phyloP scores from a whole-genome alignment of 495 filamentous ascomycete genomes.

The Tuber magnatum region DNA sequence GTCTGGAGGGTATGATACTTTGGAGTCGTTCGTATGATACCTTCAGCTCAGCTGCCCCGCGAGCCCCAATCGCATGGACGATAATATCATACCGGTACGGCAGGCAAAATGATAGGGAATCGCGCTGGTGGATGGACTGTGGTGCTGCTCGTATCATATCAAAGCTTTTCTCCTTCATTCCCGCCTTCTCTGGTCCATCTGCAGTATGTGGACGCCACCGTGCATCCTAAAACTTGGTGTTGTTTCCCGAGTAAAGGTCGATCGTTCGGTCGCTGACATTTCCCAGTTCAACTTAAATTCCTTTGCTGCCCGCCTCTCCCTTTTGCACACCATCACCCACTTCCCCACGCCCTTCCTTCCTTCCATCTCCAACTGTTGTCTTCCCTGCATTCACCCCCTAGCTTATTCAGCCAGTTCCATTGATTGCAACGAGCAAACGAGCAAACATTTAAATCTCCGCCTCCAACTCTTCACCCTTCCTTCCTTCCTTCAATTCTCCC shows the following conservation, averaged over 20 bases:
- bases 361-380: background rate
- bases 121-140: background rate
- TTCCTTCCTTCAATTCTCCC: background rate
- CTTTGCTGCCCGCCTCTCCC: background rate
- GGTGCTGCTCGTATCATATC: too few species aligned
- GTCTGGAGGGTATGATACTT: background rate
- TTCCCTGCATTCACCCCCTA: background rate
- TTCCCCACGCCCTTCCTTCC: background rate
- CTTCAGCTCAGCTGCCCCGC: background rate
- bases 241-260: background rate
- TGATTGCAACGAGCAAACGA: background rate
- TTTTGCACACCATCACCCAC: background rate
- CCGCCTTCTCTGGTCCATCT: background rate
- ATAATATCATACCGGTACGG: too few species aligned
- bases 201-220: background rate
- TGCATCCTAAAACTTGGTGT: background rate
- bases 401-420: background rate
- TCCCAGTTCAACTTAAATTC: background rate
- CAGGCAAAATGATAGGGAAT: background rate
- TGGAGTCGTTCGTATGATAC: background rate
- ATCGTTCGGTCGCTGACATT: background rate
- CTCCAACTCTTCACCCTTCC: background rate
- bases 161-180: background rate
- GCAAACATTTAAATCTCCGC: conserved; percentile 7
- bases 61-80: background rate